Evolutionary conservation across 495 filamentous ascomycete species (phyloP).

Genomic region (Aspergillus affinis): DNA sequence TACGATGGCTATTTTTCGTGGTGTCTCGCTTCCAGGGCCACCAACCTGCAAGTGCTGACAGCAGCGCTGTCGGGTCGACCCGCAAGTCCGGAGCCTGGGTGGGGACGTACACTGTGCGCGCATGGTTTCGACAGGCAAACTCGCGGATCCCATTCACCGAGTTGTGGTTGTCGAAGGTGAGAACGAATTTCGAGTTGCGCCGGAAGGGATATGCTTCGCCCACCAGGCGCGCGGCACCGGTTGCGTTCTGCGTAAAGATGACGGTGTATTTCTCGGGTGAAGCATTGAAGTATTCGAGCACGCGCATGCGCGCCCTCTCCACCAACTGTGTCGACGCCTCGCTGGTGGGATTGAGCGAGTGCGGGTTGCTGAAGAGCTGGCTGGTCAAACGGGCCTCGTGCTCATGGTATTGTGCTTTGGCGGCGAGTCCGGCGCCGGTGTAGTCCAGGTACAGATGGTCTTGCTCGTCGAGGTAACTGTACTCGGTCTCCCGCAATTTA

Average conservation of each 20-base stretch:
- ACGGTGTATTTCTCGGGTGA: conserved; percentile 3
- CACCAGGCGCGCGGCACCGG: conserved; percentile 11
- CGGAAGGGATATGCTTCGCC: conserved; percentile 11
- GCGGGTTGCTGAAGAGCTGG: conserved; percentile 11
- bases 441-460: conserved; percentile 13
- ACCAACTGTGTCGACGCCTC: conserved; percentile 8
- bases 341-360: conserved; percentile 10
- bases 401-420: conserved; percentile 5
- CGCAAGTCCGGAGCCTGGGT: conserved; percentile 6
- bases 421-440: conserved; percentile 9
- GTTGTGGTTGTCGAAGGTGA: conserved; percentile 15
- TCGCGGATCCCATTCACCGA: conserved; percentile 12
- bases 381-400: conserved; percentile 5
- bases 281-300: conserved; percentile 8
- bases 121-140: conserved; percentile 1
- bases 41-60: background rate
- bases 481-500: conserved; percentile 10
- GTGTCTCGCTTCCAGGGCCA: background rate
- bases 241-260: conserved; percentile 15
- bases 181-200: conserved; percentile 5
- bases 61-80: conserved; percentile 6
- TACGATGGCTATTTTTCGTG: background rate
- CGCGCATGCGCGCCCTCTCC: conserved; percentile 2
- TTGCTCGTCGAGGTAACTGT: conserved; percentile 13
- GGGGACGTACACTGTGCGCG: conserved; percentile 11